Evolutionary conservation across 768 basidiomycete species (phyloP).

Genomic region (Hysterangium stoloniferum): DNA sequence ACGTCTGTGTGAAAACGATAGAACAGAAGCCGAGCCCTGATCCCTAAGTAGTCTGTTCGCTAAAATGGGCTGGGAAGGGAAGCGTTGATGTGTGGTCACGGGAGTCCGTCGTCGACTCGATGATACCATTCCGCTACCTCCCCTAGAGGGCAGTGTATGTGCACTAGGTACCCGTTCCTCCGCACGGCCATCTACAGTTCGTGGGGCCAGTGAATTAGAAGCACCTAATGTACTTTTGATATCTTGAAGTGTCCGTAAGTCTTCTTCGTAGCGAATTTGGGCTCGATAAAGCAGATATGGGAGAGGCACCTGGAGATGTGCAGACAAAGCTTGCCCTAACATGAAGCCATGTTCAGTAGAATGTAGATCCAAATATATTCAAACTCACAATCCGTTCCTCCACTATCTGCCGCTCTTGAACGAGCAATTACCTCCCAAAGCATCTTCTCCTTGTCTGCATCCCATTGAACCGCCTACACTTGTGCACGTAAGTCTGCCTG

Average conservation of each 20-base stretch:
- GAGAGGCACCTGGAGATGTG: constrained; percentile 71
- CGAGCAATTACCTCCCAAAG: constrained; percentile 83
- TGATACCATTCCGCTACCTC: constrained; percentile 22
- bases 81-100: constrained; percentile 62
- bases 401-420: constrained; percentile 63
- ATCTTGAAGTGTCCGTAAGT: constrained; percentile 70
- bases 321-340: constrained; percentile 76
- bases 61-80: constrained; percentile 36
- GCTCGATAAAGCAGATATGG: constrained; percentile 82
- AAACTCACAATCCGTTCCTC: constrained; percentile 68
- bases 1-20: constrained; percentile 47
- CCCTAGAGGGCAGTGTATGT: neutral
- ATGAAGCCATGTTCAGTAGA: neutral
- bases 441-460: constrained; percentile 71
- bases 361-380: neutral
- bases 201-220: constrained; percentile 18
- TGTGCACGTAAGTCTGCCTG: constrained; percentile 13
- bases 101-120: constrained; percentile 46
- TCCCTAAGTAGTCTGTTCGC: constrained; percentile 39
- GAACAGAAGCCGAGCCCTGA: constrained; percentile 52
- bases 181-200: neutral
- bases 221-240: constrained; percentile 57
- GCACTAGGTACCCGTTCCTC: constrained; percentile 6
- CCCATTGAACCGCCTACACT: constrained; percentile 69
- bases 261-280: constrained; percentile 78